Base-by-base conservation (phyloP, 2,329 filamentous ascomycete species). In the Ceratocystis alfenasii region DNA sequence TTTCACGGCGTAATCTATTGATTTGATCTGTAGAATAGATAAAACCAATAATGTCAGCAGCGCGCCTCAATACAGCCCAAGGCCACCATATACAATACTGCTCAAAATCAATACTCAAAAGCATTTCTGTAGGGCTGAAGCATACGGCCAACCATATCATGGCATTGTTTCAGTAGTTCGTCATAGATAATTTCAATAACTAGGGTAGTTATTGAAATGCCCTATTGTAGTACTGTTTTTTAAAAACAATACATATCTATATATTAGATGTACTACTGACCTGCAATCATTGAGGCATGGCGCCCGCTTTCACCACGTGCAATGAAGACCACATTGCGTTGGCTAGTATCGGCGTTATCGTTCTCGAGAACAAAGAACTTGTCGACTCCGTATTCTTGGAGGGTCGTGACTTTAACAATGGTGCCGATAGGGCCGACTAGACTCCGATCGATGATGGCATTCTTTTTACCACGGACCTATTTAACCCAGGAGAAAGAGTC, bases 391-490 rank as follows among this genome's bases (percentile, higher is more conserved):
- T 97, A 96, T 73, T 99, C 94, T 74, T 97, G 90, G 17, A 96
- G 82, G 8, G 89, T 93, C 25, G 93, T 93, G 73, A 96, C 95
- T 75, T 96, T 96, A 77, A 95, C 90, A 70, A 99, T 87, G 68
- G 93, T 82, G 68, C 92, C 90, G 70, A 99, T 83, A 36, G 92
- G 90, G 28, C 93, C 94, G 70, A 93, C 91, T 71, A 99, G 82
- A 71, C 87, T 87, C 76, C 88, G 89, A 75, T 97, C 93, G 73
- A 99, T 87, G 64, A 99, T 89, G 68, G 99, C 81, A 73, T 96
- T 97, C 82, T 99, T 99, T 84, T 97, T 99, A 71, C 95, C 95
- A 74, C 93, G 89, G 70, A 97, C 90, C 94, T 99, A 73, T 67
- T 64, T 30, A 17, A 22, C 10, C n/a, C 48, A 53, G 17, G 33